These are phyloP conservation scores for Straminergon stramineum DNA, from an alignment of 225 moss, liverwort and hornwort species.

Conservation along the genomic window DNA sequence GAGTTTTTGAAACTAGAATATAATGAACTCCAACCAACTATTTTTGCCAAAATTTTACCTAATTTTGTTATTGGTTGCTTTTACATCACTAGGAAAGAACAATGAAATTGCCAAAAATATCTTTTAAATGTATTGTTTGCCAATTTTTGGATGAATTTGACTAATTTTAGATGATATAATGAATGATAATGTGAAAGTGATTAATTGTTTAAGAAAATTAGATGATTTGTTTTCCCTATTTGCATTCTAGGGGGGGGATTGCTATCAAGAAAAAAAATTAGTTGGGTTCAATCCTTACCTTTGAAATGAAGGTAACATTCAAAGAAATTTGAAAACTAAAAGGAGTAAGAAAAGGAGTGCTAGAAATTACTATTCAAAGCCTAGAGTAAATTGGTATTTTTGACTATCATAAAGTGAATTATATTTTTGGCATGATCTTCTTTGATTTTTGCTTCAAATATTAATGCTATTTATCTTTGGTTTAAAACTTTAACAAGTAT, in stretches of 20 bases:
- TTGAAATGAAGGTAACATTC: background rate
- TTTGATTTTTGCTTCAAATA: background rate
- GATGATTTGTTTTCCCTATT: background rate
- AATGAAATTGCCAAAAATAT: background rate
- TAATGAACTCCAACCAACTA: background rate
- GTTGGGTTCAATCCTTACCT: accelerated
- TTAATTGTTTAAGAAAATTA: background rate
- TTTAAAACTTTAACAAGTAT: too few species aligned
- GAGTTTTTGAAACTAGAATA: accelerated
- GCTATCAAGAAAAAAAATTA: background rate
- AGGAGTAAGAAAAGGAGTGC: background rate
- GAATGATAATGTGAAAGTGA: background rate
- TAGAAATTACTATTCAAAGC: background rate
- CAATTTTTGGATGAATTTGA: background rate
- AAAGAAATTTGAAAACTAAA: background rate
- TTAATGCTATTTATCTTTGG: background rate
- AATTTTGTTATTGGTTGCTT: background rate
- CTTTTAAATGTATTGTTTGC: background rate
- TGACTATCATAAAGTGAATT: background rate
- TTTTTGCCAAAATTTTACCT: background rate
- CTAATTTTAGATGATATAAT: background rate
- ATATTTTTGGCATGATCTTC: background rate
- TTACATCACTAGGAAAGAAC: background rate
- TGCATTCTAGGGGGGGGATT: accelerated
- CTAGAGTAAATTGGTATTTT: too few species aligned